phyloP scores from a whole-genome alignment of 306 rosid species.

The Senna tora region DNA sequence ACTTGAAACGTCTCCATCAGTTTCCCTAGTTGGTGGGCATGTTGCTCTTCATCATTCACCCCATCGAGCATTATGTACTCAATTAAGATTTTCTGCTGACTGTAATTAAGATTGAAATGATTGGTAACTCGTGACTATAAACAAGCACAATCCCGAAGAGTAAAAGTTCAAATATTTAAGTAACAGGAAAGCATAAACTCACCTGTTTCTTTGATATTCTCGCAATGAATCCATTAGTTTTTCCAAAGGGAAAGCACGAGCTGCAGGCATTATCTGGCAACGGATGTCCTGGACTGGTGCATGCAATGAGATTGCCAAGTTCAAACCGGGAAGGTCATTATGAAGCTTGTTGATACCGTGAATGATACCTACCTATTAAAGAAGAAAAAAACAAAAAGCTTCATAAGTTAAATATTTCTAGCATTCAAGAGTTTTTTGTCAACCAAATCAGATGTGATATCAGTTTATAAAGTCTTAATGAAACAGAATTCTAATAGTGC shows the following conservation, averaged over 20 bases:
- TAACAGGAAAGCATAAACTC: conserved; percentile 8
- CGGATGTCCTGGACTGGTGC: conserved; percentile 94
- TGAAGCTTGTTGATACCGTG: conserved; percentile 92
- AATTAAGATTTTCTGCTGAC: conserved; percentile 87
- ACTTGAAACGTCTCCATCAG: conserved; percentile 82
- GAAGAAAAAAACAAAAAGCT: conserved; percentile 26
- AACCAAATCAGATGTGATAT: not conserved
- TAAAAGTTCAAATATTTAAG: not conserved
- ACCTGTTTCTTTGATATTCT: conserved; percentile 83
- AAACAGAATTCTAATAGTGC: not conserved
- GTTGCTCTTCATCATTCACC: conserved; percentile 90
- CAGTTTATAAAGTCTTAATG: not conserved
- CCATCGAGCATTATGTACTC: conserved; percentile 99
- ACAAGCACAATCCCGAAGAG: not conserved
- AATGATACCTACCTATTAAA: conserved; percentile 80
- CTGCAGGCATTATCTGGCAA: conserved; percentile 99
- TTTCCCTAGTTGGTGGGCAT: conserved; percentile 87
- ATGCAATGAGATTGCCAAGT: conserved; percentile 94
- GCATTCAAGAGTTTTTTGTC: conserved; percentile 25
- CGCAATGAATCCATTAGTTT: conserved; percentile 86
- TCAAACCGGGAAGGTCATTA: conserved; percentile 87
- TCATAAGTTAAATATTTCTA: conserved; percentile 31
- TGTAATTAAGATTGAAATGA: conserved; percentile 42
- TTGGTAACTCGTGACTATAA: conserved; percentile 19
- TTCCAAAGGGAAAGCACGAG: conserved; percentile 91